Conservation (phyloP, 2,329 filamentous ascomycete species). For the Aspergillus ochraceus region DNA sequence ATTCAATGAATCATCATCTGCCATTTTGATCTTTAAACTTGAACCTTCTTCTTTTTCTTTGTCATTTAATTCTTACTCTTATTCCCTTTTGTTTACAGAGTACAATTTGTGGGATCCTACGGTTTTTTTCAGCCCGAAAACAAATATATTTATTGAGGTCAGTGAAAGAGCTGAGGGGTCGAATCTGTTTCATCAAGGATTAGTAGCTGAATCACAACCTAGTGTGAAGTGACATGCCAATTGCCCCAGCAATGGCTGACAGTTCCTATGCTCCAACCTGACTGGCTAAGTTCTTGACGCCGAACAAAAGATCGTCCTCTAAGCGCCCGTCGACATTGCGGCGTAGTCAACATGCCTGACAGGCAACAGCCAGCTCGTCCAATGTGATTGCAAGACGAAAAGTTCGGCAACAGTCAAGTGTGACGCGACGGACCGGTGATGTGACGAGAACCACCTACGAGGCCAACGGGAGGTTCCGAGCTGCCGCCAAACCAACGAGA, state of each 20-base stretch:
- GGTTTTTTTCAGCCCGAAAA: not conserved
- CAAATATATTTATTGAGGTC: not conserved
- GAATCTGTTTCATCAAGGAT: not conserved
- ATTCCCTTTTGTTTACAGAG: not conserved
- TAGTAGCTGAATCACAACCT: not conserved
- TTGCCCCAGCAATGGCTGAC: not conserved
- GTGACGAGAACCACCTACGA: slow-evolving; percentile 20
- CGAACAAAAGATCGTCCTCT: not conserved
- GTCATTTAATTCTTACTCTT: not conserved
- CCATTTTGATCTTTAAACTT: no score
- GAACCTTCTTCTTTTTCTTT: not conserved
- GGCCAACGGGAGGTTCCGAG: slow-evolving; percentile 18
- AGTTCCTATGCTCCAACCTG: not conserved
- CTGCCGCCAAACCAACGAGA: slow-evolving; percentile 15
- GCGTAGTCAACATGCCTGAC: slow-evolving; percentile 6
- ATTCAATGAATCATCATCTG: no score
- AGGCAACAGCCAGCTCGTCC: not conserved
- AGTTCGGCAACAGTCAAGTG: slow-evolving; percentile 10
- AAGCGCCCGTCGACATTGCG: slow-evolving; percentile 5
- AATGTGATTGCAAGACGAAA: slow-evolving; percentile 9
- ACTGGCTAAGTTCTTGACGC: not conserved
- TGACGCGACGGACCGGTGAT: slow-evolving; percentile 19
- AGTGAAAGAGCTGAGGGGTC: not conserved
- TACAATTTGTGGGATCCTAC: not conserved
- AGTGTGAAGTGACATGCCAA: not conserved